Evolutionary conservation across 768 basidiomycete genomes (phyloP).

Genomic region (Collybiopsis confluens): DNA sequence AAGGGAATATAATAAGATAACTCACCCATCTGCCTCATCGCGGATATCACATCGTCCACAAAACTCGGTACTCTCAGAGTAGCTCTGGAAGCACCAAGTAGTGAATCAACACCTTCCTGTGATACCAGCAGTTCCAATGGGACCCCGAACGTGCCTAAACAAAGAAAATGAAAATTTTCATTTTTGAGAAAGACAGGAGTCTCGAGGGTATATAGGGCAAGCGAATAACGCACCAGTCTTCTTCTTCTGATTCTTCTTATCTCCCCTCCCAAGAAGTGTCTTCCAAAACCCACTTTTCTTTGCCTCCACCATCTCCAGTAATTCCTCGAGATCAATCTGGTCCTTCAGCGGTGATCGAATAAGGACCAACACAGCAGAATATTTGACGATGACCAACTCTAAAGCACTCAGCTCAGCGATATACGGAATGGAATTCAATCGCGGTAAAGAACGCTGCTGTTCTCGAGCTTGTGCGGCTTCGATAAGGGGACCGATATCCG

Average conservation of each 20-base stretch:
- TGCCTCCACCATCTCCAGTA: conserved; percentile 86
- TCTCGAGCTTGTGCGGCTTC: conserved; percentile 89
- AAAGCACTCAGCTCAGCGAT: conserved; percentile 81
- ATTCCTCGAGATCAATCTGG: conserved; percentile 86
- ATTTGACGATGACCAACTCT: conserved; percentile 88
- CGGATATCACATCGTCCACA: conserved; percentile 96
- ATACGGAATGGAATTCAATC: conserved; percentile 74
- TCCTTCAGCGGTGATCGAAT: conserved; percentile 75
- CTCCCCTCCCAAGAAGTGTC: conserved; percentile 80
- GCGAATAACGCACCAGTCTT: conserved; percentile 62
- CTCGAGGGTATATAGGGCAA: neutral
- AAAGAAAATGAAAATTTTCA: too few species aligned
- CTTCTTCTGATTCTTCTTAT: conserved; percentile 87
- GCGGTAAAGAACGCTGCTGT: conserved; percentile 78
- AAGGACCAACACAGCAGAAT: conserved; percentile 80
- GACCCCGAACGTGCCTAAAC: conserved; percentile 84
- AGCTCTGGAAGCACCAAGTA: conserved; percentile 82
- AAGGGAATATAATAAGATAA: conserved; percentile 11
- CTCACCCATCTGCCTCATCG: conserved; percentile 99
- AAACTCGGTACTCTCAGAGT: conserved; percentile 92
- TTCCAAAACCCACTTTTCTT: conserved; percentile 97
- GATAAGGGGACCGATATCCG: conserved; percentile 90
- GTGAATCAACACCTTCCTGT: conserved; percentile 91
- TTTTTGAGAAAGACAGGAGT: neutral
- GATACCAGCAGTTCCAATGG: conserved; percentile 92